A percentile compares a stretch with the other conserved stretches of the same genome.
Conservation (phyloP, 192 early-diverging fungal genomes). For the Coemansia umbellata region DNA sequence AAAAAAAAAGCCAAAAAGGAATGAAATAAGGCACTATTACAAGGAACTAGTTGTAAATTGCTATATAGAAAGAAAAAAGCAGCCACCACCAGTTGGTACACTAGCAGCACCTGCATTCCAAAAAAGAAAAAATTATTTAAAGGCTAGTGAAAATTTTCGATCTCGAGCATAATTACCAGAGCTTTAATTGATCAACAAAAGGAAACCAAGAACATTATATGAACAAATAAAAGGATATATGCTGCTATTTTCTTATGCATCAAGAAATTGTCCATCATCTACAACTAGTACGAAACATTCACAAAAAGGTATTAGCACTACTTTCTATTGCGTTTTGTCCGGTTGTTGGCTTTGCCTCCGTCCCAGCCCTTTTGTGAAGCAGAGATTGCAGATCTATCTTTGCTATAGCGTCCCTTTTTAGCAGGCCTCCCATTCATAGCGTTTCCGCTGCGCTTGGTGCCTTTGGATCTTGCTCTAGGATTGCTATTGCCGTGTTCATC, state of each 20-base stretch:
- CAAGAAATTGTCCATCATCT: background rate
- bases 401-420: conserved; percentile 12
- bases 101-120: too few relatives aligned
- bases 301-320: too few relatives aligned
- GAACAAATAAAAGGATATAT: background rate
- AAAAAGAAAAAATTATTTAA: conserved; percentile 1
- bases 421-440: background rate
- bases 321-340: conserved; percentile 3
- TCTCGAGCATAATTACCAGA: background rate
- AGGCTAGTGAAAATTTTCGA: background rate
- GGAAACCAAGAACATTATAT: too few relatives aligned
- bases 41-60: too few relatives aligned
- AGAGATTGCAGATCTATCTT: background rate
- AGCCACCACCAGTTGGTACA: too few relatives aligned
- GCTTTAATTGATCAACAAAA: background rate
- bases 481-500: background rate
- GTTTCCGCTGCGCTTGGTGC: background rate
- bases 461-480: background rate
- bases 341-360: background rate
- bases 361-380: background rate
- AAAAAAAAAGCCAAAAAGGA: background rate
- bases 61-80: background rate
- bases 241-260: background rate
- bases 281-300: too few relatives aligned
- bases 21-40: too few relatives aligned